These are phyloP conservation scores for Clitoria ternatea DNA, from an alignment of 306 rosid genomes.

Conservation along the genomic window DNA sequence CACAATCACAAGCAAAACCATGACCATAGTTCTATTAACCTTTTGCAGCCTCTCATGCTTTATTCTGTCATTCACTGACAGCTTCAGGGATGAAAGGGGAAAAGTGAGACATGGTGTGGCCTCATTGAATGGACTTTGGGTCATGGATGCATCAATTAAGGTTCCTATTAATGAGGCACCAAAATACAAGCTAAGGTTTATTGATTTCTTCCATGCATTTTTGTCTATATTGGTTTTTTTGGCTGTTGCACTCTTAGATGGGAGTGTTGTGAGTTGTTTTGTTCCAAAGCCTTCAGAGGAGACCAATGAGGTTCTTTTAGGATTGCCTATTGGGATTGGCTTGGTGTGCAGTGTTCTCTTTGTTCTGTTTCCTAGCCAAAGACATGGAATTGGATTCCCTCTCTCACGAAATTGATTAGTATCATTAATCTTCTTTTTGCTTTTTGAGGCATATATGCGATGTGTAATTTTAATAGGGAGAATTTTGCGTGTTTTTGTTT, in stretches of 20 bases:
- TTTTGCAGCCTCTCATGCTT: conserved; percentile 55
- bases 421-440: too few relatives aligned
- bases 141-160: conserved; percentile 50
- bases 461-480: too few relatives aligned
- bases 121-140: conserved; percentile 60
- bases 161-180: conserved; percentile 31
- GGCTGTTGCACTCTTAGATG: conserved; percentile 66
- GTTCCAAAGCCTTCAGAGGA: conserved; percentile 65
- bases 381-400: conserved; percentile 88
- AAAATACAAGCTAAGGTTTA: conserved; percentile 40
- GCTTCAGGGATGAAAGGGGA: conserved; percentile 58
- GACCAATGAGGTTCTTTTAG: conserved; percentile 43
- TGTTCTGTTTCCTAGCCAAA: conserved; percentile 59
- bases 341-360: conserved; percentile 60
- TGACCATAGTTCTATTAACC: conserved; percentile 44
- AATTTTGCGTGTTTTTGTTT: too few relatives aligned
- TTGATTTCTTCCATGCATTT: conserved; percentile 74
- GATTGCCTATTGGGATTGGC: conserved; percentile 65
- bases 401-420: conserved; percentile 54
- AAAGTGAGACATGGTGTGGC: conserved; percentile 64
- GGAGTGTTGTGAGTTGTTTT: conserved; percentile 64
- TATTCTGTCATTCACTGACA: conserved; percentile 67
- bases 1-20: conserved; percentile 29
- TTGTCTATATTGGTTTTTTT: conserved; percentile 60
- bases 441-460: too few relatives aligned